phyloP scores from a whole-genome alignment of 305 asterid genomes.

The Solanum hybrid region DNA sequence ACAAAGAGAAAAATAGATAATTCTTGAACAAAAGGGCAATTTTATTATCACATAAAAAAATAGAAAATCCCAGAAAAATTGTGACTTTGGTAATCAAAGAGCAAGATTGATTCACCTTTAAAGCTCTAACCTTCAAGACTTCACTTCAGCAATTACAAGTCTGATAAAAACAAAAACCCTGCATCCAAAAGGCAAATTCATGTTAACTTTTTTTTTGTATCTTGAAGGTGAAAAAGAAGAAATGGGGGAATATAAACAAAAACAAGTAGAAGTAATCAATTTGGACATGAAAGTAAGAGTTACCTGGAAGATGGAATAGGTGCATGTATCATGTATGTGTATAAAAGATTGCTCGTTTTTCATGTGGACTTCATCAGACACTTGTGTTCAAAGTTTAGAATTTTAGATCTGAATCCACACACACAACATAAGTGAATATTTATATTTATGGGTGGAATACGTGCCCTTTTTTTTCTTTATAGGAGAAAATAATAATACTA shows the following conservation, averaged over 20 bases:
- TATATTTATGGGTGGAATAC: not conserved
- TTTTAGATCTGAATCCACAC: slow-evolving; percentile 14
- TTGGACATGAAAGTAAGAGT: not conserved
- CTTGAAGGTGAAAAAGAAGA: not conserved
- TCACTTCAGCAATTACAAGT: not conserved
- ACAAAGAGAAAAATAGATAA: not conserved
- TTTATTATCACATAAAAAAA: not conserved
- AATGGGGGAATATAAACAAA: not conserved
- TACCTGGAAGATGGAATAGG: not conserved
- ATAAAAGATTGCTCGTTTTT: not conserved
- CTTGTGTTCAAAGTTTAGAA: not conserved
- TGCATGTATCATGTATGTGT: not conserved
- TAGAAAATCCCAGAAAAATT: not conserved
- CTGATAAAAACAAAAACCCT: not conserved
- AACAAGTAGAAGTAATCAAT: not conserved
- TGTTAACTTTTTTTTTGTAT: not conserved
- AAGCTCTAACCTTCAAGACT: not conserved
- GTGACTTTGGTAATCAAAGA: not conserved
- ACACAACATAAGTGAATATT: not conserved
- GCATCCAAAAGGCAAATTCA: not conserved
- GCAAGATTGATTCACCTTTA: not conserved
- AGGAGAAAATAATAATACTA: not conserved
- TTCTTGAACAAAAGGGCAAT: not conserved
- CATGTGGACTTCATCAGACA: slow-evolving; percentile 12
- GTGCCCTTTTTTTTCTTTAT: not conserved